A percentile compares a stretch with the other conserved stretches of the same genome.
These are phyloP conservation scores for Metschnikowia similis DNA, from an alignment of 805 yeast genomes.

Conservation along the genomic window DNA sequence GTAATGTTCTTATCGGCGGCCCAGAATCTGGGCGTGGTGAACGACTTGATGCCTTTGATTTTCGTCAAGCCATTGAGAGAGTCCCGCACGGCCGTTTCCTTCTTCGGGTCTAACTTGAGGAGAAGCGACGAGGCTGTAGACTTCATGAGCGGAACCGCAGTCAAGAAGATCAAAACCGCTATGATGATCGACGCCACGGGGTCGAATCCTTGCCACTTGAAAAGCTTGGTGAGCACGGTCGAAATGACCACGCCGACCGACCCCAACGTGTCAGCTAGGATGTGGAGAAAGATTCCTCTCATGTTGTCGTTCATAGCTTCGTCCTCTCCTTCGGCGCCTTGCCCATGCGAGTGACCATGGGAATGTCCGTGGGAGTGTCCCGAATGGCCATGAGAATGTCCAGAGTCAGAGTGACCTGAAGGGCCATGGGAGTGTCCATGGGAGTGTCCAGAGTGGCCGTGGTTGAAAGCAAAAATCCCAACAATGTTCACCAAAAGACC, in stretches of 20 bases:
- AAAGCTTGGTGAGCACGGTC: constrained; percentile 67
- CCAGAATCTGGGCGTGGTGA: constrained; percentile 92
- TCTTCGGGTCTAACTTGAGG: constrained; percentile 53
- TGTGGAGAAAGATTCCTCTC: constrained; percentile 92
- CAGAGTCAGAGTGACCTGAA: constrained; percentile 21
- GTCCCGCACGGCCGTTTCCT: constrained; percentile 60
- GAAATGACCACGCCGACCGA: constrained; percentile 96
- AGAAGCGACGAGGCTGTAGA: constrained; percentile 75
- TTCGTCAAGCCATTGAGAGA: constrained; percentile 63
- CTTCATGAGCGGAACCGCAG: constrained; percentile 79
- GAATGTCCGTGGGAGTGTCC: constrained; percentile 4
- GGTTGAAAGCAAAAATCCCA: constrained; percentile 93
- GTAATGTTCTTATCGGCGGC: constrained; percentile 39
- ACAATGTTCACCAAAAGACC: constrained; percentile 87
- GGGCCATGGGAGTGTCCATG: constrained; percentile 37
- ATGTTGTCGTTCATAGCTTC: constrained; percentile 56
- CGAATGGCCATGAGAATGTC: constrained; percentile 23
- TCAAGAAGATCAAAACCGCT: constrained; percentile 70
- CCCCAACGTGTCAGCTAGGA: constrained; percentile 92
- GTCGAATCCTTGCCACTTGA: constrained; percentile 74
- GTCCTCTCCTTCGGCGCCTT: constrained; percentile 1
- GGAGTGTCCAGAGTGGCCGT: constrained; percentile 52
- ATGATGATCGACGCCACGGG: constrained; percentile 89
- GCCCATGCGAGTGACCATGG: constrained; percentile 4
- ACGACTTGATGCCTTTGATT: constrained; percentile 77